Conservation (phyloP, 2,329 filamentous ascomycete genomes). For the Fusarium sp. region DNA sequence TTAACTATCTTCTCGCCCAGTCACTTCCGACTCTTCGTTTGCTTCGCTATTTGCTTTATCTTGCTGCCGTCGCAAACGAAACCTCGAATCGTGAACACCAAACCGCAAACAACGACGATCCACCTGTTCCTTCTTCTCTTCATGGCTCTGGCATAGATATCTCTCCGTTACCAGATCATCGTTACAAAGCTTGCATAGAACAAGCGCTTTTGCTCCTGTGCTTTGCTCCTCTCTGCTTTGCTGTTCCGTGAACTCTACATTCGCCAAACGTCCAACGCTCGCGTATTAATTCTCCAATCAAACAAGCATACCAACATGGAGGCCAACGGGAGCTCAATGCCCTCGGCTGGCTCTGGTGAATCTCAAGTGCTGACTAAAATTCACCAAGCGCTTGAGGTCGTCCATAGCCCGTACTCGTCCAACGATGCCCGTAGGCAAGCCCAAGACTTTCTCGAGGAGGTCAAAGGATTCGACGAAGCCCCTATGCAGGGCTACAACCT, state of each 20-base stretch:
- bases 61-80: conserved; percentile 34
- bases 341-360: conserved; percentile 53
- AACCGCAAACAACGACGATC: conserved; percentile 22
- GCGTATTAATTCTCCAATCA: conserved; percentile 16
- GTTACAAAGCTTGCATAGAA: conserved; percentile 38
- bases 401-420: conserved; percentile 83
- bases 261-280: conserved; percentile 24
- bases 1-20: neutral
- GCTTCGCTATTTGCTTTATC: conserved; percentile 21
- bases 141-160: conserved; percentile 39
- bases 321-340: conserved; percentile 53
- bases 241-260: conserved; percentile 19
- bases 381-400: conserved; percentile 85
- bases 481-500: conserved; percentile 87
- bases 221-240: conserved; percentile 22
- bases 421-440: conserved; percentile 87
- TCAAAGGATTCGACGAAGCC: conserved; percentile 83
- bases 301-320: conserved; percentile 49
- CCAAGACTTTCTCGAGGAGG: conserved; percentile 84
- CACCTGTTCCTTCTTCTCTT: conserved; percentile 4
- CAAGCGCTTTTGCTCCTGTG: conserved; percentile 31
- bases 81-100: conserved; percentile 17
- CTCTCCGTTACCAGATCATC: conserved; percentile 24
- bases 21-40: conserved; percentile 11
- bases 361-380: conserved; percentile 73